Percentiles rank a stretch among this genome's conserved stretches.
These are phyloP conservation scores for Apiotrichum veenhuisii DNA, from an alignment of 1,284 basidiomycete genomes.

Conservation along the genomic window DNA sequence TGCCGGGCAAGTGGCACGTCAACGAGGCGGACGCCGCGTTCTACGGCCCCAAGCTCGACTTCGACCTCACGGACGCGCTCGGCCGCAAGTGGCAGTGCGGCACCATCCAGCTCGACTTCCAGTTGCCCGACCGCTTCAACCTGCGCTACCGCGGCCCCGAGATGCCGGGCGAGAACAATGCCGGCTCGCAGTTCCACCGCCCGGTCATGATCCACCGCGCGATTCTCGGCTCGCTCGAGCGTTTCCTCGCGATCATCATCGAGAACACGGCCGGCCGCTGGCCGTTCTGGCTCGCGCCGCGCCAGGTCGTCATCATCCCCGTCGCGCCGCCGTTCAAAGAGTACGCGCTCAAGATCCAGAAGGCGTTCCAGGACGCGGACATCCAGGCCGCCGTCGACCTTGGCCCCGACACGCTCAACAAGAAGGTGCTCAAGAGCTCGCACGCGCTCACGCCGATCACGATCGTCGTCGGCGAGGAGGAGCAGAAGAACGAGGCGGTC, in stretches of 20 bases:
- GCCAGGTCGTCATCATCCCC: conserved; percentile 91
- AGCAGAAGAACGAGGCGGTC: conserved; percentile 77
- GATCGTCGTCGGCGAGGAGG: conserved; percentile 89
- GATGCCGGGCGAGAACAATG: conserved; percentile 42
- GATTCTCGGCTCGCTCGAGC: conserved; percentile 88
- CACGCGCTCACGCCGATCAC: conserved; percentile 96
- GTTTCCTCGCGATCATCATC: conserved; percentile 95
- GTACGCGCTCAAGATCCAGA: conserved; percentile 48
- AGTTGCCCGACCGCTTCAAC: conserved; percentile 96
- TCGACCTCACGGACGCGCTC: conserved; percentile 91
- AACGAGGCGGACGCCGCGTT: conserved; percentile 97
- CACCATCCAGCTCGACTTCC: conserved; percentile 95
- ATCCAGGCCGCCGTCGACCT: conserved; percentile 91
- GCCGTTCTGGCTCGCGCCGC: conserved; percentile 98
- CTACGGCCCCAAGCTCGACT: conserved; percentile 94
- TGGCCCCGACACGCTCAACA: conserved; percentile 84
- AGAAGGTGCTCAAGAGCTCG: conserved; percentile 86
- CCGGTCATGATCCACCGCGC: conserved; percentile 99
- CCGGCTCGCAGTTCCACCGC: conserved; percentile 61
- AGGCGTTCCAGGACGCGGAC: conserved; percentile 63
- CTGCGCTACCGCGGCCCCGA: conserved; percentile 75
- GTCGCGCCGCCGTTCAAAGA: conserved; percentile 77
- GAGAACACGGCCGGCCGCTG: conserved; percentile 98
- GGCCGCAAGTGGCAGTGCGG: conserved; percentile 95
- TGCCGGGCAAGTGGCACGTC: conserved; percentile 86